Evolutionary conservation across 371 early-diverging fungal genomes (phyloP).

Genomic region (Chytridiales sp.): DNA sequence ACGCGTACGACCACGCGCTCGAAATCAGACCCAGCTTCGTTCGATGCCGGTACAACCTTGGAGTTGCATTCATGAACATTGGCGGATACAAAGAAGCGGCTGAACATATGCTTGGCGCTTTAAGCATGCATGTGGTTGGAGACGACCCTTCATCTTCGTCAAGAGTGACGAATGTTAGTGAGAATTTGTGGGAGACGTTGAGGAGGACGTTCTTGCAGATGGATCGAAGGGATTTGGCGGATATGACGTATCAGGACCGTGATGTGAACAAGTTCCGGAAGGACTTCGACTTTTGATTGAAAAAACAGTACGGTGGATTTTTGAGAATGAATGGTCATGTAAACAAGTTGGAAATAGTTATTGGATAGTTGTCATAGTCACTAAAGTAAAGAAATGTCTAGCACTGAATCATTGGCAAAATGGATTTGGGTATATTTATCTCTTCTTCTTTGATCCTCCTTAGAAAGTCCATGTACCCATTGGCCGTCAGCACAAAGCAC

Average conservation of each 20-base stretch:
- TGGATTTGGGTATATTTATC: too few species aligned
- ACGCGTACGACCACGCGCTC: constrained; percentile 86
- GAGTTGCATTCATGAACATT: constrained; percentile 86
- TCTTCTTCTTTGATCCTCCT: too few species aligned
- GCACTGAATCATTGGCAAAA: too few species aligned
- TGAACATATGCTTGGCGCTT: constrained; percentile 80
- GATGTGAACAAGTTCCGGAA: constrained; percentile 75
- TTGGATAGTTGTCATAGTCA: too few species aligned
- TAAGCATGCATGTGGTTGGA: constrained; percentile 45
- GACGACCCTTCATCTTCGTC: constrained; percentile 51
- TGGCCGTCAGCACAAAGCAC: too few species aligned
- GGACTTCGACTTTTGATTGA: constrained; percentile 80
- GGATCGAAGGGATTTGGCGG: constrained; percentile 75
- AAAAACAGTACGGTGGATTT: too few species aligned
- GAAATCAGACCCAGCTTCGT: constrained; percentile 88
- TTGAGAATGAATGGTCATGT: too few species aligned
- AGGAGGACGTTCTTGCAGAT: constrained; percentile 68
- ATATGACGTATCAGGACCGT: constrained; percentile 61
- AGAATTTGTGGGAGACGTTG: constrained; percentile 86
- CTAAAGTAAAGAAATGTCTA: too few species aligned
- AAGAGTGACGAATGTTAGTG: constrained; percentile 59
- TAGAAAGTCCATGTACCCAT: too few species aligned
- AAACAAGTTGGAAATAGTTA: too few species aligned
- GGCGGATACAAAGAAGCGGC: constrained; percentile 85
- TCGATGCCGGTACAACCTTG: constrained; percentile 90